Conservation (phyloP, 2,329 filamentous ascomycete species). For the Akanthomyces lecanii region DNA sequence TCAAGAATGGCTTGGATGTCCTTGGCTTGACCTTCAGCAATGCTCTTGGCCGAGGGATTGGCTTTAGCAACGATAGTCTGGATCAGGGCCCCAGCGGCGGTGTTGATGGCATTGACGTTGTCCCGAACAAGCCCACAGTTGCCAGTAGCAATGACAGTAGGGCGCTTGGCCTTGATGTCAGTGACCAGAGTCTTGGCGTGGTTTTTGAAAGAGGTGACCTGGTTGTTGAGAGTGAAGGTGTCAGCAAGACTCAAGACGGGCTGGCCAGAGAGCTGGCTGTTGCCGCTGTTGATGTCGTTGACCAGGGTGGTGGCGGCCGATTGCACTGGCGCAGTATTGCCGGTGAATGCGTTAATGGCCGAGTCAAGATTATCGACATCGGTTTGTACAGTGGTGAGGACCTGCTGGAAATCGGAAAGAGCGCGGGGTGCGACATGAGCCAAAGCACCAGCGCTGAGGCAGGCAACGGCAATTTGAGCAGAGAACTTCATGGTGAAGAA, state of each 20-base stretch:
- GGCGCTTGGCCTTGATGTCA: conserved; percentile 18
- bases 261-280: conserved; percentile 15
- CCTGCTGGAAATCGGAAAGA: not conserved
- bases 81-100: not conserved
- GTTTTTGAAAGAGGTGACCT: conserved; percentile 21
- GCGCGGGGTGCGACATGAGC: conserved; percentile 4
- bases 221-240: conserved; percentile 19
- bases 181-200: conserved; percentile 21
- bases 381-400: conserved; percentile 19
- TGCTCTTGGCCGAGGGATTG: not conserved
- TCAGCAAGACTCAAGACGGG: conserved; percentile 21
- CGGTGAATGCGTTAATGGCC: conserved; percentile 19
- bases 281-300: conserved; percentile 18
- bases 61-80: not conserved
- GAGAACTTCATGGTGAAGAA: conserved; percentile 7
- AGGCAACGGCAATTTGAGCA: conserved; percentile 1
- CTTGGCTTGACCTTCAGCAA: not conserved
- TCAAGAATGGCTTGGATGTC: conserved; percentile 4
- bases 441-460: conserved; percentile 4
- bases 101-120: conserved; percentile 3
- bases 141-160: not conserved
- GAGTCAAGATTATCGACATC: conserved; percentile 18
- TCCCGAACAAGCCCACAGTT: conserved; percentile 11
- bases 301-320: conserved; percentile 15
- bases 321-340: conserved; percentile 17